Percentiles rank a stretch among this genome's conserved stretches.
Evolutionary conservation across 306 rosid genomes (phyloP).

Genomic region (Quercus suber): DNA sequence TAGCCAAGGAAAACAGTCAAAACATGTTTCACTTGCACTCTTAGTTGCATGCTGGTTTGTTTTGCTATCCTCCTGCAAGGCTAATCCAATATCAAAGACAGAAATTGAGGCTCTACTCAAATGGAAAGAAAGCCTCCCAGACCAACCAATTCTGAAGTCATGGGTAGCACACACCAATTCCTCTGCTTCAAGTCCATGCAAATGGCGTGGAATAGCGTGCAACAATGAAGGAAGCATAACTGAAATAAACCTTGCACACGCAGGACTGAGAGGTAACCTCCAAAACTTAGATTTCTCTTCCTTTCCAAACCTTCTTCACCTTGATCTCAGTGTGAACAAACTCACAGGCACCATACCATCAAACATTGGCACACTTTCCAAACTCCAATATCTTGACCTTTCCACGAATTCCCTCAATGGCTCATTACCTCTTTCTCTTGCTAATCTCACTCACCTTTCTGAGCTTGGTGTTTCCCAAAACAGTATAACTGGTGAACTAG

Average conservation of each 20-base stretch:
- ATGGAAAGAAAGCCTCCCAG: neutral
- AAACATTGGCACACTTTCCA: constrained; percentile 43
- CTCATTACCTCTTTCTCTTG: constrained; percentile 49
- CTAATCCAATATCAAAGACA: too few relatives aligned
- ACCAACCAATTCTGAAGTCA: neutral
- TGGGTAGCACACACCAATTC: neutral
- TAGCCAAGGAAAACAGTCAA: too few relatives aligned
- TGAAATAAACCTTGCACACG: neutral
- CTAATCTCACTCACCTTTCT: constrained; percentile 67
- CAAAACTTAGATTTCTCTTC: constrained; percentile 42
- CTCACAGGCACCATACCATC: constrained; percentile 48
- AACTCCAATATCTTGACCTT: constrained; percentile 53
- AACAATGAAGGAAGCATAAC: neutral
- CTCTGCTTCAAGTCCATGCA: neutral
- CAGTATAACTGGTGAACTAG: constrained; percentile 37
- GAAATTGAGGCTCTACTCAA: neutral
- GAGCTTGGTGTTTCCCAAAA: constrained; percentile 50
- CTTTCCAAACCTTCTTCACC: constrained; percentile 52
- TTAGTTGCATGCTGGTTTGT: too few relatives aligned
- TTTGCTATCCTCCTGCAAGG: too few relatives aligned
- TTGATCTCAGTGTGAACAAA: constrained; percentile 45
- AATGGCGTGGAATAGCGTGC: neutral
- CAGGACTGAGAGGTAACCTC: constrained; percentile 52
- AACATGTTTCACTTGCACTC: too few relatives aligned
- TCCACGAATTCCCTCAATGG: constrained; percentile 40